Conservation (phyloP, 2,329 filamentous ascomycete genomes). For the Pseudopyrenochaeta lycopersici region DNA sequence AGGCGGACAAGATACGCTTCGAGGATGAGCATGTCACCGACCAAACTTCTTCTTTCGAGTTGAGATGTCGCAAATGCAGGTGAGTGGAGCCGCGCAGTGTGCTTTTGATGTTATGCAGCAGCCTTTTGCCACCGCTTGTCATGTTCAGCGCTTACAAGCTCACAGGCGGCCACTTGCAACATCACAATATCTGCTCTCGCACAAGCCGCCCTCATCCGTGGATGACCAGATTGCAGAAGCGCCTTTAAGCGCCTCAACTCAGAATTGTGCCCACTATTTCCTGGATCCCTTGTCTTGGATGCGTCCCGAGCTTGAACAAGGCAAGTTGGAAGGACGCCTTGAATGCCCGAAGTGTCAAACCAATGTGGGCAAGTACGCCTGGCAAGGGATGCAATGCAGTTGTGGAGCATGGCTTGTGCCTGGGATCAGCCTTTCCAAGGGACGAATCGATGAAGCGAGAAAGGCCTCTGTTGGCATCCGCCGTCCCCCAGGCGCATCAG, state of each 20-base stretch:
- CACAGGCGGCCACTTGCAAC: slow-evolving; percentile 68
- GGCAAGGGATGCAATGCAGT: slow-evolving; percentile 93
- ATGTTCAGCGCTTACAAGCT: slow-evolving; percentile 36
- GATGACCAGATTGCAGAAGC: slow-evolving; percentile 19
- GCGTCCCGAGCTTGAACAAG: slow-evolving; percentile 83
- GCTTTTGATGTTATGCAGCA: slow-evolving; percentile 11
- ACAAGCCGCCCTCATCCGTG: slow-evolving; percentile 55
- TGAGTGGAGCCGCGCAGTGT: slow-evolving; percentile 50
- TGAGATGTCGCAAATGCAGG: slow-evolving; percentile 93
- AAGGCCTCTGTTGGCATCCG: slow-evolving; percentile 43
- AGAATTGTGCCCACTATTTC: slow-evolving; percentile 83
- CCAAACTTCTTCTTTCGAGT: slow-evolving; percentile 61
- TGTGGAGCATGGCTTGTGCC: slow-evolving; percentile 92
- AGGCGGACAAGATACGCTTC: slow-evolving; percentile 78
- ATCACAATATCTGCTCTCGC: slow-evolving; percentile 72
- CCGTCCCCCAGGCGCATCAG: slow-evolving; percentile 40
- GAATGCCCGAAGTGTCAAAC: slow-evolving; percentile 86
- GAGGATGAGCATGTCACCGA: slow-evolving; percentile 70
- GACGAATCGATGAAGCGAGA: slow-evolving; percentile 77
- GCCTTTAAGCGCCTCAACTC: slow-evolving; percentile 20
- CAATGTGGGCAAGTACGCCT: slow-evolving; percentile 91
- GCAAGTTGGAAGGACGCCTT: slow-evolving; percentile 82
- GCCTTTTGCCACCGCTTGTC: slow-evolving; percentile 14
- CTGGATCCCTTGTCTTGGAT: slow-evolving; percentile 96
- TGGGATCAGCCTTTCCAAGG: slow-evolving; percentile 84